Percentiles rank a stretch among this genome's conserved stretches.
These are phyloP conservation scores for Euphorbia lathyris DNA, from an alignment of 345 rosid genomes.

Conservation along the genomic window DNA sequence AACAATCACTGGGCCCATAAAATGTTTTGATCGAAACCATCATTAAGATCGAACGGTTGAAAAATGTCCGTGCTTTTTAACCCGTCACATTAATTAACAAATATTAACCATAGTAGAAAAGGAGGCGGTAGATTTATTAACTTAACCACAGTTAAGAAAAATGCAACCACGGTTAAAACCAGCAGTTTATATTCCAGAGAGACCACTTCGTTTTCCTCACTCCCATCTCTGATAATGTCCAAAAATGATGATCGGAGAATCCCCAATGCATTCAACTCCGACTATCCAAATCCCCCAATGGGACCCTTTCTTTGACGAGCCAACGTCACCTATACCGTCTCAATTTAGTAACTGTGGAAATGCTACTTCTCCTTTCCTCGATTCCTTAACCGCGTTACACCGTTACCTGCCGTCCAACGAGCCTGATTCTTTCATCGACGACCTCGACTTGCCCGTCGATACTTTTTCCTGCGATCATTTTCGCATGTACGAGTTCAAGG, in stretches of 20 bases:
- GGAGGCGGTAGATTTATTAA: slow-evolving; percentile 26
- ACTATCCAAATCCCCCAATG: slow-evolving; percentile 56
- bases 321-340: slow-evolving; percentile 29
- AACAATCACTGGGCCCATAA: not conserved
- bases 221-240: slow-evolving; percentile 6
- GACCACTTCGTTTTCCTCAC: not conserved
- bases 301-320: slow-evolving; percentile 46
- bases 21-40: not conserved
- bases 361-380: slow-evolving; percentile 35
- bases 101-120: slow-evolving; percentile 33
- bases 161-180: slow-evolving; percentile 38
- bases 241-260: slow-evolving; percentile 57
- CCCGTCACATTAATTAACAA: slow-evolving; percentile 2
- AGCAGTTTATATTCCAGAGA: slow-evolving; percentile 34
- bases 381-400: slow-evolving; percentile 49
- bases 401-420: slow-evolving; percentile 73
- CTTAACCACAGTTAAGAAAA: slow-evolving; percentile 30
- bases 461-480: slow-evolving; percentile 40
- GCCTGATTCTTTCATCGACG: slow-evolving; percentile 36
- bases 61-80: slow-evolving; percentile 16
- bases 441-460: slow-evolving; percentile 20
- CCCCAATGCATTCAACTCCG: slow-evolving; percentile 33
- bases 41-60: slow-evolving; percentile 25
- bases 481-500: slow-evolving; percentile 84
- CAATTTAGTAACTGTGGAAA: slow-evolving; percentile 31